Conservation (phyloP, 306 rosid genomes). For the Quercus gilva region DNA sequence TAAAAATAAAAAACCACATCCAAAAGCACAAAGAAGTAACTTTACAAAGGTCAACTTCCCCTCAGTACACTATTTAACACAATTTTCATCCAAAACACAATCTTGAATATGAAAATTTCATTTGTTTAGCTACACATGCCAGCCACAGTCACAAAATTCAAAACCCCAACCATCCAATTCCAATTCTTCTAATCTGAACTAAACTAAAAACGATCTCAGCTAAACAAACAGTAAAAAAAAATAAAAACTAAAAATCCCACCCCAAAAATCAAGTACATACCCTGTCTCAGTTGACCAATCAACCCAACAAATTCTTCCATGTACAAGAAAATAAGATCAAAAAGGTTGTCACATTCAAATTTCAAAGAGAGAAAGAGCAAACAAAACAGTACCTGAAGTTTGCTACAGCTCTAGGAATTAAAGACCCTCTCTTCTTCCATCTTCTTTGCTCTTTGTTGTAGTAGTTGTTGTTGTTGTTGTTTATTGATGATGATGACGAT, state of each 20-base stretch:
- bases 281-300: background rate
- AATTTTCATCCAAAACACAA: no score
- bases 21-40: no score
- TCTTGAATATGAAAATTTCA: no score
- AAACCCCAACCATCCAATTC: background rate
- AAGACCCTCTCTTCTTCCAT: no score
- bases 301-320: background rate
- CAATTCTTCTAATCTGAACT: background rate
- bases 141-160: background rate
- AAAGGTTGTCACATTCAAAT: background rate
- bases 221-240: background rate
- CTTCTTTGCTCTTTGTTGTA: no score
- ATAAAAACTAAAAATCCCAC: background rate
- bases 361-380: background rate
- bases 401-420: background rate
- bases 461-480: no score
- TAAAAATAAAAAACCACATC: no score
- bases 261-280: background rate
- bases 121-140: background rate
- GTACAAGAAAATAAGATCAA: slow-evolving; percentile 4
- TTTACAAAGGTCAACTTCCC: no score
- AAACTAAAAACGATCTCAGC: background rate
- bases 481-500: no score
- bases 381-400: background rate
- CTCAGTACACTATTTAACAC: no score